phyloP scores from a whole-genome alignment of 129 eudicot genomes.

The Gnaphalium uliginosum region DNA sequence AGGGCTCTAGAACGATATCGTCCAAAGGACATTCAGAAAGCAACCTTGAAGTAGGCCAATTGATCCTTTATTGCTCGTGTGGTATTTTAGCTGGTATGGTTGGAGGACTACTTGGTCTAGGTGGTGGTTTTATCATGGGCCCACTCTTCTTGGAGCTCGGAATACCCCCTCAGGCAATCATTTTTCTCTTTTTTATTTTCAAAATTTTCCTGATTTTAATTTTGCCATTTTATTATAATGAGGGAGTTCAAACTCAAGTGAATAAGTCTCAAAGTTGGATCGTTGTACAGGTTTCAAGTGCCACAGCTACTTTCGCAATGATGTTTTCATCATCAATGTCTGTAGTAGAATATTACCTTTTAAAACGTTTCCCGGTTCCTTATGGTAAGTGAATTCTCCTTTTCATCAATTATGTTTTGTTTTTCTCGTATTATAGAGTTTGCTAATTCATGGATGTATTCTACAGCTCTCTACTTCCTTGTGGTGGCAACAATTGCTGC shows the following conservation, averaged over 20 bases:
- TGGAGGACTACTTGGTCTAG: slow-evolving; percentile 88
- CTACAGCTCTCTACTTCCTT: not conserved
- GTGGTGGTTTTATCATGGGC: slow-evolving; percentile 94
- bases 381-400: not conserved
- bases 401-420: not conserved
- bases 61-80: slow-evolving; percentile 52
- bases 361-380: not conserved
- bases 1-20: not conserved
- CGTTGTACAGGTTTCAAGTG: not conserved
- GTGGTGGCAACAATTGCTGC: not conserved
- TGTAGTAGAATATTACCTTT: not conserved
- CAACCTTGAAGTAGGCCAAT: slow-evolving; percentile 3
- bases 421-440: too few relatives aligned
- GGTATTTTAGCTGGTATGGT: slow-evolving; percentile 85
- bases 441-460: not conserved
- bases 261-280: not conserved
- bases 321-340: not conserved
- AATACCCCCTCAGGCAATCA: slow-evolving; percentile 83
- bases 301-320: not conserved
- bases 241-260: too few relatives aligned
- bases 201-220: too few relatives aligned
- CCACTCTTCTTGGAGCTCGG: slow-evolving; percentile 90
- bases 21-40: not conserved
- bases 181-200: too few relatives aligned
- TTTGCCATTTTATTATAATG: too few relatives aligned